Conservation (phyloP, 805 yeast genomes). For the Pichia membranifaciens region DNA sequence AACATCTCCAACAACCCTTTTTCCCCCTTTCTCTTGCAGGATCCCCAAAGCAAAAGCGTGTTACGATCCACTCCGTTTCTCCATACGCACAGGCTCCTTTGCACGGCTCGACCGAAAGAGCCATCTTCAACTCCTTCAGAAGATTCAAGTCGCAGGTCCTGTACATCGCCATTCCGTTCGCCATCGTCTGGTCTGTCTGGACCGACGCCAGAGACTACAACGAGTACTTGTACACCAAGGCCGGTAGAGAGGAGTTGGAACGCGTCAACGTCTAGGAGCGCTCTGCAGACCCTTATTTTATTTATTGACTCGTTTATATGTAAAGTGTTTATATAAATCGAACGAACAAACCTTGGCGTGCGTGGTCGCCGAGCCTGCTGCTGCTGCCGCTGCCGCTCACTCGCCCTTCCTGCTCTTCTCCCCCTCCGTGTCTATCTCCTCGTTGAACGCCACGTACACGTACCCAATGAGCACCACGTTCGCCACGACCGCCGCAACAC, state of each 20-base stretch:
- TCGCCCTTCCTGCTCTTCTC: slow-evolving; percentile 10
- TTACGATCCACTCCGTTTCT: slow-evolving; percentile 84
- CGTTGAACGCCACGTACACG: slow-evolving; percentile 68
- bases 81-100: slow-evolving; percentile 92
- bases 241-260: slow-evolving; percentile 91
- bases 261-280: slow-evolving; percentile 39
- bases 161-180: slow-evolving; percentile 71
- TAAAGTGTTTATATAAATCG: too few relatives aligned
- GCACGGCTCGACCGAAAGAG: slow-evolving; percentile 77
- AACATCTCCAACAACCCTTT: background rate
- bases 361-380: too few relatives aligned
- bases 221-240: slow-evolving; percentile 93
- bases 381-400: too few relatives aligned
- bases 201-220: slow-evolving; percentile 82
- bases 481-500: slow-evolving; percentile 72
- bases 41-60: slow-evolving; percentile 79
- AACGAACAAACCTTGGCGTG: too few relatives aligned
- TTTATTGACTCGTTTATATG: too few relatives aligned
- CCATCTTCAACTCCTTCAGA: slow-evolving; percentile 90
- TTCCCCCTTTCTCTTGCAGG: slow-evolving; percentile 27
- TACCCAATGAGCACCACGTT: slow-evolving; percentile 70
- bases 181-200: slow-evolving; percentile 83
- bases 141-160: slow-evolving; percentile 83
- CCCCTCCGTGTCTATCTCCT: slow-evolving; percentile 39
- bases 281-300: too few relatives aligned